phyloP scores from a whole-genome alignment of 2,329 filamentous ascomycete genomes.

The Stachybotrys chlorohalonatus region DNA sequence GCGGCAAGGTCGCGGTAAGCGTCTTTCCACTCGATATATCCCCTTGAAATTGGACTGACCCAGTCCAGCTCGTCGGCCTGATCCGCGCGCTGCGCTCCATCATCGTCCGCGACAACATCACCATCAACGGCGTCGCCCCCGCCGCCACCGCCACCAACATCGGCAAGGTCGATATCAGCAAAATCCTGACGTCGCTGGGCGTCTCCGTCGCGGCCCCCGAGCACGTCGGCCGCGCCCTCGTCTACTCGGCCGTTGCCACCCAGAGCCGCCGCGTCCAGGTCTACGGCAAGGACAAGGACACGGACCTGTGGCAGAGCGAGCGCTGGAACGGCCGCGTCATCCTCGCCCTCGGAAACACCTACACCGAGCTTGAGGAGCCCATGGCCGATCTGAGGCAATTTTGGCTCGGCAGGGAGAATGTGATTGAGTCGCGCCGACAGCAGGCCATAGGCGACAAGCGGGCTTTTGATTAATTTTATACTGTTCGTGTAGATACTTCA shows the following conservation, averaged over 20 bases:
- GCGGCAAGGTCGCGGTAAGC: constrained; percentile 4
- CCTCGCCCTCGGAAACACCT: constrained; percentile 22
- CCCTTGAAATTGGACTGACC: neutral
- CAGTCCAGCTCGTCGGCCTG: constrained; percentile 8
- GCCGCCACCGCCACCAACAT: constrained; percentile 22
- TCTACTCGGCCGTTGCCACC: constrained; percentile 24
- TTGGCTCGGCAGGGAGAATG: constrained; percentile 19
- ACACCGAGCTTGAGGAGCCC: constrained; percentile 24
- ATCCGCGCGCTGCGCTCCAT: constrained; percentile 21
- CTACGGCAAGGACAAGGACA: constrained; percentile 23
- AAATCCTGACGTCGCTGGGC: constrained; percentile 18
- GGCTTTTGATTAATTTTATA: neutral
- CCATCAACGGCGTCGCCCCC: constrained; percentile 29
- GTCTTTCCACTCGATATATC: neutral
- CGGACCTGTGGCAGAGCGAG: neutral
- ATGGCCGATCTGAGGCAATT: constrained; percentile 9
- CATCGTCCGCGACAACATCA: constrained; percentile 14
- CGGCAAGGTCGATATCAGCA: constrained; percentile 18
- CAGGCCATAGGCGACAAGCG: neutral
- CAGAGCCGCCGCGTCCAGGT: constrained; percentile 20
- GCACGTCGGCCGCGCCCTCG: constrained; percentile 23
- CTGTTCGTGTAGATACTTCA: too few species aligned
- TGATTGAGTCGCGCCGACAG: neutral
- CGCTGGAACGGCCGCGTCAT: constrained; percentile 25
- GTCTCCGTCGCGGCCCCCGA: constrained; percentile 22